These are phyloP conservation scores for Achlya hypogyna DNA, from an alignment of 352 stramenopile species.

Conservation along the genomic window DNA sequence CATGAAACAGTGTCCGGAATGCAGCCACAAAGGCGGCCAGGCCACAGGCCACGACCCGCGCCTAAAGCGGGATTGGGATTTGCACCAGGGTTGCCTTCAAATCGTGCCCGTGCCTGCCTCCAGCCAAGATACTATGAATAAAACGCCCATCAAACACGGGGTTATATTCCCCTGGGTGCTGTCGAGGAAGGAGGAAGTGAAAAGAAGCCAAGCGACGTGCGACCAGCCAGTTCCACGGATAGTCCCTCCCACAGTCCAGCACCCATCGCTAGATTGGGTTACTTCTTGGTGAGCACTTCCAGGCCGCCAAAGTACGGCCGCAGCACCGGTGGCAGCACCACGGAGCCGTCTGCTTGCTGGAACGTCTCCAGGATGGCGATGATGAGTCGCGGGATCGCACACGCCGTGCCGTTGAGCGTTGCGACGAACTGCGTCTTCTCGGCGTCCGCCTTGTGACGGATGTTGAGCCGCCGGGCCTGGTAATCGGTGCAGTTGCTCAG, in stretches of 20 bases:
- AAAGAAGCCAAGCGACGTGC: constrained; percentile 1
- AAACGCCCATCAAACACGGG: constrained; percentile 1
- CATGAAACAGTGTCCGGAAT: no score
- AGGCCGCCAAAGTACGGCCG: constrained; percentile 58
- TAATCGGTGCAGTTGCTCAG: constrained; percentile 88
- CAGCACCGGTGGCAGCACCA: constrained; percentile 67
- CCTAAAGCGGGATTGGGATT: no score
- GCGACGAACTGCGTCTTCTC: constrained; percentile 76
- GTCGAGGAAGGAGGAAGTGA: background rate
- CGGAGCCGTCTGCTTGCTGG: constrained; percentile 67
- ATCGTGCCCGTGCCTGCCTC: background rate
- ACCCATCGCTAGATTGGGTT: background rate
- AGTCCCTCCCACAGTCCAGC: background rate
- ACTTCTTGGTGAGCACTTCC: background rate
- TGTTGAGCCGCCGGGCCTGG: constrained; percentile 75
- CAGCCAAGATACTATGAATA: background rate
- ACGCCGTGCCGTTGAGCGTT: constrained; percentile 82
- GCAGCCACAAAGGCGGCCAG: no score
- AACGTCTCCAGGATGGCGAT: constrained; percentile 81
- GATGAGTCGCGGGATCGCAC: constrained; percentile 71
- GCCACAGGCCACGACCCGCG: no score
- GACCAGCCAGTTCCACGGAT: constrained; percentile 6
- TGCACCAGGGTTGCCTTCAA: no score
- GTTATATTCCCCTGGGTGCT: background rate
- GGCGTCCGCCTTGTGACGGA: constrained; percentile 54